A percentile compares a stretch with the other conserved stretches of the same genome.
Evolutionary conservation across 257 asterid genomes (phyloP).

Genomic region (Anisodus acutangulus): DNA sequence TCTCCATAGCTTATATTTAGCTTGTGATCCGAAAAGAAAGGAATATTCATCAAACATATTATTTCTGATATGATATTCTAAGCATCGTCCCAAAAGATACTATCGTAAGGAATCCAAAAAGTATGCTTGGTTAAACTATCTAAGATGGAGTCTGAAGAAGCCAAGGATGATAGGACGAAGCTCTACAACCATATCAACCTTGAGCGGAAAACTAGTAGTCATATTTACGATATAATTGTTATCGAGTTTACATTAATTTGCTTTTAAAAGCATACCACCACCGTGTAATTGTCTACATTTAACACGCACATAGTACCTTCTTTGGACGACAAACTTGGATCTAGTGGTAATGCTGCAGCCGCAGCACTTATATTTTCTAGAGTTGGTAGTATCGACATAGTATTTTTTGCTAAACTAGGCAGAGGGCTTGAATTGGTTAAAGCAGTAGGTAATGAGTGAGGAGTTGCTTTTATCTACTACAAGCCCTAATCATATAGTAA

Average conservation of each 20-base stretch:
- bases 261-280: background rate
- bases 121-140: background rate
- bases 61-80: background rate
- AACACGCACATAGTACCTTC: background rate
- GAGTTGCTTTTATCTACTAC: background rate
- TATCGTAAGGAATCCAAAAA: conserved; percentile 17
- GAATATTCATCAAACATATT: conserved; percentile 15
- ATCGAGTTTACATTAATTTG: background rate
- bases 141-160: background rate
- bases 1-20: background rate
- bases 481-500: background rate
- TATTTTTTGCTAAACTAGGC: background rate
- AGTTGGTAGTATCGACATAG: background rate
- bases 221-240: background rate
- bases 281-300: background rate
- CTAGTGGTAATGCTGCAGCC: background rate
- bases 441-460: background rate
- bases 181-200: background rate
- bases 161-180: background rate
- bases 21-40: background rate
- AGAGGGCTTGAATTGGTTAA: background rate
- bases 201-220: background rate
- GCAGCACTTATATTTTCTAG: background rate
- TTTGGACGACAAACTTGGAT: background rate
- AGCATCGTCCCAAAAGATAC: background rate